phyloP scores from a whole-genome alignment of 495 filamentous ascomycete species.

The Aspergillus funiculosus region DNA sequence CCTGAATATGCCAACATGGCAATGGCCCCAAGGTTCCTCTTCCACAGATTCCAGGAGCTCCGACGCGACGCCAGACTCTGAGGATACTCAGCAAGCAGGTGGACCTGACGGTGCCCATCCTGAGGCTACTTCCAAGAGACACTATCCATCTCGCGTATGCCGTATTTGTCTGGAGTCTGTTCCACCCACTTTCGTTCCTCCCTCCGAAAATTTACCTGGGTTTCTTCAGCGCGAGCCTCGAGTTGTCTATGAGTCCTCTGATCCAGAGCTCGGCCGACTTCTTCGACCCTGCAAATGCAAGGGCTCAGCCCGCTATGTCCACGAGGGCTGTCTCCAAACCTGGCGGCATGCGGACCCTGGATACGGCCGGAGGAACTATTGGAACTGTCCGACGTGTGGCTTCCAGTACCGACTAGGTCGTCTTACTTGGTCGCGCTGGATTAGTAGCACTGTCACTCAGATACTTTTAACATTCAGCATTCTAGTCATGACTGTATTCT shows the following conservation, averaged over 20 bases:
- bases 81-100: constrained; percentile 15
- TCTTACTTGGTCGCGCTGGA: constrained; percentile 66
- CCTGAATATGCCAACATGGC: constrained; percentile 22
- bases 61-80: constrained; percentile 13
- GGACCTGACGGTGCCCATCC: constrained; percentile 11
- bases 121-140: constrained; percentile 30
- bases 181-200: constrained; percentile 65
- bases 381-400: constrained; percentile 81
- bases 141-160: constrained; percentile 68
- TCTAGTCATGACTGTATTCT: constrained; percentile 62
- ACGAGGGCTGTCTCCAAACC: constrained; percentile 82
- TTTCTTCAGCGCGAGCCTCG: constrained; percentile 57
- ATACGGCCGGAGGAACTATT: constrained; percentile 65
- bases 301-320: constrained; percentile 87
- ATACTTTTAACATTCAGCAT: constrained; percentile 62
- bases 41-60: constrained; percentile 4
- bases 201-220: constrained; percentile 52
- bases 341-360: constrained; percentile 75
- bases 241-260: constrained; percentile 69
- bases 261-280: constrained; percentile 69
- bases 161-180: constrained; percentile 91
- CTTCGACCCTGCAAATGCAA: constrained; percentile 90
- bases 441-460: constrained; percentile 62
- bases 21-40: constrained; percentile 17
- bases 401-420: constrained; percentile 80